phyloP scores from a whole-genome alignment of 2,329 filamentous ascomycete species.

The Cladophialophora exuberans region DNA sequence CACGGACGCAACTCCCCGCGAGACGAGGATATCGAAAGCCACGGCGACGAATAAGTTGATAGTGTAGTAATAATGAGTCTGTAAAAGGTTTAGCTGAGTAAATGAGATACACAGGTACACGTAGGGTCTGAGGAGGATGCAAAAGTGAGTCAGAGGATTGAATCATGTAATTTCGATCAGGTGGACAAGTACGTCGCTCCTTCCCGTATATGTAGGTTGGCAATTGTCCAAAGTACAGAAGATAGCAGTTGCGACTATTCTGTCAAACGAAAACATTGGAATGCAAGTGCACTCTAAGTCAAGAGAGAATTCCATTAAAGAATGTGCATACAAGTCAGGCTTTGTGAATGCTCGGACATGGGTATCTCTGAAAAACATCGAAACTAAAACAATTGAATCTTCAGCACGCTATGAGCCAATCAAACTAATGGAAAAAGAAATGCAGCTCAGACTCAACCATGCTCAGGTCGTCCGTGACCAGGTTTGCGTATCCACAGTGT shows the following conservation, averaged over 20 bases:
- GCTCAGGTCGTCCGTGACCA: constrained; percentile 15
- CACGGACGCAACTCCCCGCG: constrained; percentile 24
- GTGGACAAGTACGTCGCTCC: neutral
- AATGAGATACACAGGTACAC: constrained; percentile 1
- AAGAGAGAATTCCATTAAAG: neutral
- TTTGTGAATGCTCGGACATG: constrained; percentile 16
- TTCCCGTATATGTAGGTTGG: neutral
- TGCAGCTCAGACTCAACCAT: neutral
- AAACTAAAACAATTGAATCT: constrained; percentile 6
- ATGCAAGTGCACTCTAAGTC: too few relatives aligned
- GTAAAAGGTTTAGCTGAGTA: constrained; percentile 4
- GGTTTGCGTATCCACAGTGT: constrained; percentile 45
- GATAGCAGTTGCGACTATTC: too few relatives aligned
- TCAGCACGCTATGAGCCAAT: constrained; percentile 25
- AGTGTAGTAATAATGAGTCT: constrained; percentile 14
- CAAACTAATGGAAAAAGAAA: constrained; percentile 1
- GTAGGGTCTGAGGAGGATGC: constrained; percentile 1
- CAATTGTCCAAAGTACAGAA: too few relatives aligned
- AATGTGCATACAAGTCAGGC: neutral
- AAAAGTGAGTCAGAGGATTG: neutral
- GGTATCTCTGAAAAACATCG: constrained; percentile 19
- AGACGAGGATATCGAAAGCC: constrained; percentile 29
- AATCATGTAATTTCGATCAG: neutral
- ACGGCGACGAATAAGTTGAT: constrained; percentile 19
- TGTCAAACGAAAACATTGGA: too few relatives aligned